Evolutionary conservation across 306 rosid species (phyloP).

Genomic region (Trifolium dubium): DNA sequence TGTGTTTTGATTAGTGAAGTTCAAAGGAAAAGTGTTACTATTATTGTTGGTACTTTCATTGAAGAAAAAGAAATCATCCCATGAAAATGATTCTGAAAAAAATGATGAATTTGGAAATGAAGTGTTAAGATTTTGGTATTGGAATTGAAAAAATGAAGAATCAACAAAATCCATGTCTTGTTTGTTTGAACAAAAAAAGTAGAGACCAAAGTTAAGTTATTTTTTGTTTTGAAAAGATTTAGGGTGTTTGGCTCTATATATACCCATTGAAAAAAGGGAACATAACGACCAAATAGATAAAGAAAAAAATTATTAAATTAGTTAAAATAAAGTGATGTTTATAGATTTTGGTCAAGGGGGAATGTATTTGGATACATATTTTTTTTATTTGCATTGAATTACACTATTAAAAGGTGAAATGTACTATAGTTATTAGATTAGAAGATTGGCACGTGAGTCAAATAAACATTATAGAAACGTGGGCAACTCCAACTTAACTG

Average conservation of each 20-base stretch:
- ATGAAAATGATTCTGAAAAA: conserved; percentile 27
- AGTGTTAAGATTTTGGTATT: conserved; percentile 23
- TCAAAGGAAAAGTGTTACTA: conserved; percentile 24
- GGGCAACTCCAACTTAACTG: conserved; percentile 34
- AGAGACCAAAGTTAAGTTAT: conserved; percentile 5
- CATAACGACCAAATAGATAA: conserved; percentile 4
- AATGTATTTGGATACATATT: conserved; percentile 32
- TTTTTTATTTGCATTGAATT: neutral
- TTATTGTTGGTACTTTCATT: conserved; percentile 29
- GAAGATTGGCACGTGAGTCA: conserved; percentile 36
- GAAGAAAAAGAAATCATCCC: conserved; percentile 47
- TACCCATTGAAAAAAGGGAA: conserved; percentile 26
- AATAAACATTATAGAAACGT: conserved; percentile 24
- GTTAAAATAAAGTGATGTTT: neutral
- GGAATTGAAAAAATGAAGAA: conserved; percentile 35
- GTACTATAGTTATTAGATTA: neutral
- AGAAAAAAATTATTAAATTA: neutral
- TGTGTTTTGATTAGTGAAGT: neutral
- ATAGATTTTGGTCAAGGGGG: conserved; percentile 47
- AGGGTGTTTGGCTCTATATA: conserved; percentile 27
- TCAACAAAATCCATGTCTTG: conserved; percentile 47
- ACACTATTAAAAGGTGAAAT: conserved; percentile 7
- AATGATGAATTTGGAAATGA: conserved; percentile 17
- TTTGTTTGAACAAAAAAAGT: conserved; percentile 5
- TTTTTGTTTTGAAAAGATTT: conserved; percentile 4